Evolutionary conservation across 306 rosid genomes (phyloP).

Genomic region (Prunus armeniaca): DNA sequence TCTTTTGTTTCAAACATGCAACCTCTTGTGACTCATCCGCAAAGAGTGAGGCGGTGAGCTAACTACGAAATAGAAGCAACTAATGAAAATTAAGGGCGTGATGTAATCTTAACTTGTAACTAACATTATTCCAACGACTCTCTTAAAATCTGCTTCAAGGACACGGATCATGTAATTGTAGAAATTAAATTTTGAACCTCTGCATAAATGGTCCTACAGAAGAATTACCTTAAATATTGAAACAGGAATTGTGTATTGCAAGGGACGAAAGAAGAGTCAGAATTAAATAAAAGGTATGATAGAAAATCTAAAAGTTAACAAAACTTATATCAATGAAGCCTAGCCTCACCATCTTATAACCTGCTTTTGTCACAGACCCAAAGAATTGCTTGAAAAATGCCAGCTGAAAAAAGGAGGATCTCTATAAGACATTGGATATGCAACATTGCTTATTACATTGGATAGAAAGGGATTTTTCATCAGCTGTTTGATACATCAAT

Average conservation of each 20-base stretch:
- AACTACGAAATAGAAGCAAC: neutral
- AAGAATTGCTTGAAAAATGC: slow-evolving; percentile 27
- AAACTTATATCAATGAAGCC: slow-evolving; percentile 18
- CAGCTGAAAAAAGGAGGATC: slow-evolving; percentile 5
- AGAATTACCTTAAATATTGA: too few relatives aligned
- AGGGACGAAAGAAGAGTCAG: neutral
- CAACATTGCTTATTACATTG: too few relatives aligned
- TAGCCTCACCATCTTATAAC: slow-evolving; percentile 12
- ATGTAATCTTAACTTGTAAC: neutral
- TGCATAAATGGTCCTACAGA: slow-evolving; percentile 11
- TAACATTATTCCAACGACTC: slow-evolving; percentile 27
- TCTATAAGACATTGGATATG: neutral
- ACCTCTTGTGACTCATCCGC: neutral
- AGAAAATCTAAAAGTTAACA: neutral
- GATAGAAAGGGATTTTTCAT: too few relatives aligned
- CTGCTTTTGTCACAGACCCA: slow-evolving; percentile 20
- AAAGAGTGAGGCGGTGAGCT: neutral
- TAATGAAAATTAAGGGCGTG: too few relatives aligned
- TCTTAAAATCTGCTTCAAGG: slow-evolving; percentile 25
- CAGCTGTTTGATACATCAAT: too few relatives aligned
- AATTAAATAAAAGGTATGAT: neutral
- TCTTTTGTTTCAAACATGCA: too few relatives aligned
- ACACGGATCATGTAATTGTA: neutral
- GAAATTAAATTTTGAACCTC: slow-evolving; percentile 14
- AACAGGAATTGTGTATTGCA: too few relatives aligned